Percentiles rank a stretch among this genome's conserved stretches.
Conservation (phyloP, 768 basidiomycete species). For the Psilocybe subaeruginosa region DNA sequence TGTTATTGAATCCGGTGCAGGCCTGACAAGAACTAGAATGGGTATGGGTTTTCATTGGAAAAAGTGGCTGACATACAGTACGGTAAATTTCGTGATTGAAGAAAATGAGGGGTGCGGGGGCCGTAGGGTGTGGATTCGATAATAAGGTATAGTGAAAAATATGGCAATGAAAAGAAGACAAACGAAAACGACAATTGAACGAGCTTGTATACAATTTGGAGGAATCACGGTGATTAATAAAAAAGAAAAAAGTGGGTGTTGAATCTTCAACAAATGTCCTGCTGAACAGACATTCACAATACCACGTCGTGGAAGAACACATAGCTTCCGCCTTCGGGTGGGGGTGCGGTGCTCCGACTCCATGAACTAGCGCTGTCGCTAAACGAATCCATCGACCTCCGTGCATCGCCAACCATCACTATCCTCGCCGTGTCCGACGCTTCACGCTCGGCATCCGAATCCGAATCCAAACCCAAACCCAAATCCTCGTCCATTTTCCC, state of each 20-base stretch:
- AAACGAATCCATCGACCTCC: background rate
- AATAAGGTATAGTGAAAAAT: background rate
- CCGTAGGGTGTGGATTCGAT: background rate
- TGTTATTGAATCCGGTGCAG: background rate
- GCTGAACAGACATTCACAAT: background rate
- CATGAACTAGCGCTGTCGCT: constrained; percentile 1
- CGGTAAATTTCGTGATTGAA: background rate
- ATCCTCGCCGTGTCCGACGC: background rate
- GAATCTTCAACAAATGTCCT: background rate
- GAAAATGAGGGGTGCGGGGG: background rate
- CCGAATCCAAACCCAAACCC: background rate
- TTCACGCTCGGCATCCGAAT: background rate
- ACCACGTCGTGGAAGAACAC: constrained; percentile 2
- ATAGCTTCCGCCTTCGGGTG: background rate
- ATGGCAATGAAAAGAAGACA: background rate
- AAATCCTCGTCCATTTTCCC: background rate
- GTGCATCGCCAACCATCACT: background rate
- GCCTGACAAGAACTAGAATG: background rate
- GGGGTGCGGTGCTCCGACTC: constrained; percentile 2
- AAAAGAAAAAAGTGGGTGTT: background rate
- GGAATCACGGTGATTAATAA: background rate
- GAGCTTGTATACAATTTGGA: too few relatives aligned
- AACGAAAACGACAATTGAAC: background rate
- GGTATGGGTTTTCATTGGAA: too few relatives aligned
- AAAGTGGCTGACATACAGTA: too few relatives aligned